Percentiles rank a stretch among this genome's conserved stretches.
phyloP scores from a whole-genome alignment of 176 grass and related monocot genomes.

The Aegilops bicornis region DNA sequence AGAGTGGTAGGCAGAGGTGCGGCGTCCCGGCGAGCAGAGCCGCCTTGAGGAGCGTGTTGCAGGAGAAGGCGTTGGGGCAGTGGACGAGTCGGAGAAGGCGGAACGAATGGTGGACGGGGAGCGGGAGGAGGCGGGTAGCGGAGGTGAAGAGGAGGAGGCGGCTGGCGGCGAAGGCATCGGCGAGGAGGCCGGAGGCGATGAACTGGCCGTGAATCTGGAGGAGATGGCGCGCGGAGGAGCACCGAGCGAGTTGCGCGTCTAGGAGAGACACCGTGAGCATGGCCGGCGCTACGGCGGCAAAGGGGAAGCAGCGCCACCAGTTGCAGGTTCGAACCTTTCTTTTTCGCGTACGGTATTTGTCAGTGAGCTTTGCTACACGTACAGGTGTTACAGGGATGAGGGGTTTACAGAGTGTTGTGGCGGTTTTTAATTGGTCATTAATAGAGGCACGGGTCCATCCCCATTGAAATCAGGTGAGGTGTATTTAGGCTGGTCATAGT shows the following conservation, averaged over 20 bases:
- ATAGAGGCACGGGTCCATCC: no score
- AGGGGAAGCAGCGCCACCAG: not conserved
- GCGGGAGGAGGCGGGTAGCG: conserved; percentile 34
- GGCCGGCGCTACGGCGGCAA: not conserved
- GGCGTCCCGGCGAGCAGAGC: conserved; percentile 33
- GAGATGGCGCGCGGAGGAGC: conserved; percentile 46
- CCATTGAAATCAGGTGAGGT: no score
- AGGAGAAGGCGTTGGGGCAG: conserved; percentile 65
- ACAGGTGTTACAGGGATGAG: no score
- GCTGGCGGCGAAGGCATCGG: conserved; percentile 78
- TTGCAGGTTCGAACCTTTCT: no score
- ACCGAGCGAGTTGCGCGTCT: conserved; percentile 65
- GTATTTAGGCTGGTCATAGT: no score
- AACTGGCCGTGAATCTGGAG: conserved; percentile 80
- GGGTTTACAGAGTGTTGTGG: no score
- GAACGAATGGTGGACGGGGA: conserved; percentile 53
- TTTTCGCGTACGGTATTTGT: not conserved
- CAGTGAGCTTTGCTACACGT: no score
- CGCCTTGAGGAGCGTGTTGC: conserved; percentile 67
- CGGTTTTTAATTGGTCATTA: no score
- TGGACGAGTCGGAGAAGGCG: conserved; percentile 50
- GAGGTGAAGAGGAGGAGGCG: conserved; percentile 62
- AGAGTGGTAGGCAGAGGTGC: conserved; percentile 65
- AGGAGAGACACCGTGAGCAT: conserved; percentile 76
- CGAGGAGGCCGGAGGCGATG: conserved; percentile 62